A percentile compares a stretch with the other conserved stretches of the same genome.
Evolutionary conservation across 108 stramenopile species (phyloP).

Genomic region (Fistulifera pelliculosa): DNA sequence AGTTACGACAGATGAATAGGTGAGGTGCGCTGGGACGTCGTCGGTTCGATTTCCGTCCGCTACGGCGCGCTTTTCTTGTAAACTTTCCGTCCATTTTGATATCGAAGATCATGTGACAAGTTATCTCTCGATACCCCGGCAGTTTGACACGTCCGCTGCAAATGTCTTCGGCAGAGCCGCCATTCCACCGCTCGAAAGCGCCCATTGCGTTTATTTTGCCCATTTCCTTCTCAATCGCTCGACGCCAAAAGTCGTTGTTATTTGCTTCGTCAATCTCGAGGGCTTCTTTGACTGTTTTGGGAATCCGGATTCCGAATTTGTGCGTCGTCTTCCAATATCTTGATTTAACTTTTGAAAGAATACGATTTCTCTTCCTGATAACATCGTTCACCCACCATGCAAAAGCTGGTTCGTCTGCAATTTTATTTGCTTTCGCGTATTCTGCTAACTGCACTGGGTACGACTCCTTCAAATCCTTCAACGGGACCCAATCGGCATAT

Average conservation of each 20-base stretch:
- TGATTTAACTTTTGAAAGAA: constrained; percentile 17
- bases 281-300: constrained; percentile 24
- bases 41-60: too few species aligned
- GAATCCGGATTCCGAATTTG: constrained; percentile 40
- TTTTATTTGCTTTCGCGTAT: constrained; percentile 19
- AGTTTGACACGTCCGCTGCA: too few species aligned
- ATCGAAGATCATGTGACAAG: constrained; percentile 34
- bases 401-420: constrained; percentile 26
- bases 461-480: constrained; percentile 21
- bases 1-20: constrained; percentile 13
- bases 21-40: too few species aligned
- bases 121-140: constrained; percentile 6
- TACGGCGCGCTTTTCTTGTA: constrained; percentile 28
- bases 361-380: constrained; percentile 16
- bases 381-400: constrained; percentile 25
- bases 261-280: constrained; percentile 26
- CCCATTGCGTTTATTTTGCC: constrained; percentile 18
- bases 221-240: constrained; percentile 33
- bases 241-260: constrained; percentile 16
- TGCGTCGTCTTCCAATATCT: constrained; percentile 9
- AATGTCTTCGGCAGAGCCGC: constrained; percentile 8
- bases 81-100: constrained; percentile 37
- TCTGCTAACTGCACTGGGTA: constrained; percentile 22
- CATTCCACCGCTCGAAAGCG: constrained; percentile 23
- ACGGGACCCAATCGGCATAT: constrained; percentile 4